Base-by-base conservation (phyloP, 495 filamentous ascomycete species). In the Aspergillus nidulans region DNA sequence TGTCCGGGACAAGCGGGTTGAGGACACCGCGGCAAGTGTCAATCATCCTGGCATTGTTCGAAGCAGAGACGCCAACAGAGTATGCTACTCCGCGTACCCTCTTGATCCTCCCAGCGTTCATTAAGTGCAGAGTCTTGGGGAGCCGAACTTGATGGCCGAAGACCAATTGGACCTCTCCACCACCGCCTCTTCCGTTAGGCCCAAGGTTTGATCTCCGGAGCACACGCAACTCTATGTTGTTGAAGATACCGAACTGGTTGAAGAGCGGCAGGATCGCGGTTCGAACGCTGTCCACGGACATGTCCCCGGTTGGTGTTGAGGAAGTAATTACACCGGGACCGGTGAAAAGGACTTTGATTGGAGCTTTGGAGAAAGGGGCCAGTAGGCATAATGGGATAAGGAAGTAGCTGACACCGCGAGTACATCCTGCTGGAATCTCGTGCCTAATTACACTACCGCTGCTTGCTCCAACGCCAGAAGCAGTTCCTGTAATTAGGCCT, bases 11-110 rank as follows among this genome's bases (percentile, higher is more conserved):
- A 49, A 97, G 77, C 18, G 85, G 79, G 69, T 97, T 97, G 38
- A 99, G 77, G 38, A 97, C 80, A 15, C 89, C 91, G 62, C 94
- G 78, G 41, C 91, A 90, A 20, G 85, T 80, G 62, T 94, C 89
- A 70, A 97, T 99, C 90, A 95, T 94, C 48, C 94, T 80, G 46
- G 89, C 88, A 68, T 97, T 99, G 59, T 96, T 96, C 42, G 87
- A 89, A 0, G 85, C 92, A 8, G 87, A 85, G 1, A 97, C 90
- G 23, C 94, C 94, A 3, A 88, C 89, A 23, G 87, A 86, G 69
- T 97, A 97, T 19, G 92, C 92, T 2, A 97, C 92, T 44, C 94
- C 94, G 51, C 95, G 82, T 49, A 99, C 85, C 60, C 84, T 79
- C 77, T 92, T 94, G 54, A 99, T 87, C 49, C 90, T 75, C 3